Percentiles rank a stretch among this genome's conserved stretches.
These are phyloP conservation scores for Saccharum spontaneum DNA, from an alignment of 176 grass and related monocot genomes.

Conservation along the genomic window DNA sequence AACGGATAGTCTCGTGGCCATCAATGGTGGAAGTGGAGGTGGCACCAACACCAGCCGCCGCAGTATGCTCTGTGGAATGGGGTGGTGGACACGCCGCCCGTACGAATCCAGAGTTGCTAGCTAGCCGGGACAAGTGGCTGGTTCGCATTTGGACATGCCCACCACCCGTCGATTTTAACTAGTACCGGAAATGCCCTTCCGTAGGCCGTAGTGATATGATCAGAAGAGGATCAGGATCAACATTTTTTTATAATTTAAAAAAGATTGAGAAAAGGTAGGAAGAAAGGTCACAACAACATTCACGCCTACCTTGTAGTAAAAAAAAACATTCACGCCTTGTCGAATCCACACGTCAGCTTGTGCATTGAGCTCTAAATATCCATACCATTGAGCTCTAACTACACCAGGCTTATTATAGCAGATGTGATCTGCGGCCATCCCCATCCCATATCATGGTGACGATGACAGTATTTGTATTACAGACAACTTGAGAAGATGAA, in stretches of 20 bases:
- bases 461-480: neutral
- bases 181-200: neutral
- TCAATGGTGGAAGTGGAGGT: constrained; percentile 24
- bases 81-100: neutral
- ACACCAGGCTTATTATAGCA: neutral
- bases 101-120: neutral
- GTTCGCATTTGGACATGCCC: neutral
- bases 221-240: neutral
- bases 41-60: neutral
- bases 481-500: neutral
- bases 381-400: neutral
- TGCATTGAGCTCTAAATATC: neutral
- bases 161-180: neutral
- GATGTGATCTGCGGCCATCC: neutral
- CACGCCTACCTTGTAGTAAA: neutral
- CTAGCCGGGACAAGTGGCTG: neutral
- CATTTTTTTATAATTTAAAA: neutral
- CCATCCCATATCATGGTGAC: neutral
- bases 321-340: neutral
- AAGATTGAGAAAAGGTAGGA: neutral
- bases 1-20: neutral
- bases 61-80: neutral
- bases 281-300: neutral
- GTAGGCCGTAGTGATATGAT: neutral
- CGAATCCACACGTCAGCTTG: neutral